Base-by-base conservation (phyloP, 1,284 basidiomycete species). In the Pseudozyma sp. region DNA sequence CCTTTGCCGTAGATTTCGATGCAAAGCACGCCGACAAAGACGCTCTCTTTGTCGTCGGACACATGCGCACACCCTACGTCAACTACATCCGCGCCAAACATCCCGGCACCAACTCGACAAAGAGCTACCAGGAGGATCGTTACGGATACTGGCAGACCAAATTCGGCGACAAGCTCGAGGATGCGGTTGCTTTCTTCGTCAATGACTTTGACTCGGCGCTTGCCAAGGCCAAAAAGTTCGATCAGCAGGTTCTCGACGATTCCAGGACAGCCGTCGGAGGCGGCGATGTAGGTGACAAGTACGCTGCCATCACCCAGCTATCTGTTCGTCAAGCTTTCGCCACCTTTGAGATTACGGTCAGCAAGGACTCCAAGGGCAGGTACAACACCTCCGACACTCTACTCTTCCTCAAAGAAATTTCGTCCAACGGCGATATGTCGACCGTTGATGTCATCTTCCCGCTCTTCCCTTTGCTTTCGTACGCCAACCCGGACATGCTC, bases 181-280 rank as follows among this genome's bases (percentile, higher is more conserved):
- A 80, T 40, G 80, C 77, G 4, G 81, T 85, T 29, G 67, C 73
- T 7, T 83, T 85, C 63, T 80, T 82, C 8, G 84, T 91, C 17
- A 88, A 90, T 65, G 89, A 89, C 3, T 92, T 91, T 81, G 90
- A 91, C 75, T 87, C 90, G 68, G 88, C 89, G 85, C 86, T 51
- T 85, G 86, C 16, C 82, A 63, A 77, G 53, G 76, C 88, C 31
- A 86, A 87, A 31, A 83, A 58, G 45, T 74, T 82, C 17, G 82
- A 84, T 54, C 31, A 59, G 50, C 64, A 80, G 69, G 71, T 84
- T n/a, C 67, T 73, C 11, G 57, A 63, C n/a, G 82, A 84, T 54
- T 73, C 71, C 19, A 62, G 75, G 48, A 69, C 65, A 16, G 80
- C 68, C 16, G 76, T 79, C 14, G 78, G 80, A 17, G 77, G 78